Evolutionary conservation across 2,329 filamentous ascomycete genomes (phyloP).

Genomic region (Alternaria angustiovoidea): DNA sequence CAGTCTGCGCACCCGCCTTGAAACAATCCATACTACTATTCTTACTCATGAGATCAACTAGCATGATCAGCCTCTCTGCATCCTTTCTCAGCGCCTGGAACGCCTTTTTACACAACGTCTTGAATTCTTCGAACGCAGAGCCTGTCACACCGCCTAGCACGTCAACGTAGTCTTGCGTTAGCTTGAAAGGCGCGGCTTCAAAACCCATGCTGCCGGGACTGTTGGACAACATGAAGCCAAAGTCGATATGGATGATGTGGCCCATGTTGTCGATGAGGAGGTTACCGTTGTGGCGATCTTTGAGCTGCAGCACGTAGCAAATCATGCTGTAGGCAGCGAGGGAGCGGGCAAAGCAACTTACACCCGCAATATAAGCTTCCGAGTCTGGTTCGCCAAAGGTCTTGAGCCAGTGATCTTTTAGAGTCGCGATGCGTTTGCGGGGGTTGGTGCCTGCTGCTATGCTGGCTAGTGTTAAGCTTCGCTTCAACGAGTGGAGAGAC

Average conservation of each 20-base stretch:
- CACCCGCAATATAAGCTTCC: conserved; percentile 73
- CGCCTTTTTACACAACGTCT: conserved; percentile 80
- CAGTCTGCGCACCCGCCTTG: conserved; percentile 74
- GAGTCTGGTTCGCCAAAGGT: conserved; percentile 76
- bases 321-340: conserved; percentile 87
- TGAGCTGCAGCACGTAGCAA: conserved; percentile 82
- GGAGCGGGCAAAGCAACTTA: conserved; percentile 82
- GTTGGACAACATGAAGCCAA: conserved; percentile 89
- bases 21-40: conserved; percentile 86
- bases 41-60: conserved; percentile 84
- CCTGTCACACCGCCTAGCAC: conserved; percentile 78
- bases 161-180: conserved; percentile 86
- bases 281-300: conserved; percentile 87
- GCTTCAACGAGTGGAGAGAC: conserved; percentile 84
- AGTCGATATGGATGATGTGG: conserved; percentile 88
- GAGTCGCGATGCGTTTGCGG: conserved; percentile 76
- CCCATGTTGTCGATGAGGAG: conserved; percentile 85
- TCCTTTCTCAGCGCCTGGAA: conserved; percentile 82
- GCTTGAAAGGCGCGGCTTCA: conserved; percentile 85
- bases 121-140: conserved; percentile 76
- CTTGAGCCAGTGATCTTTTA: conserved; percentile 83
- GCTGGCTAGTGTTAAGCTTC: conserved; percentile 77
- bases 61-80: conserved; percentile 80
- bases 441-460: conserved; percentile 78
- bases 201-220: conserved; percentile 85